Percentiles rank a stretch among this genome's conserved stretches.
These are phyloP conservation scores for Echinochloa phyllopogon DNA, from an alignment of 176 grass and related monocot genomes.

Conservation along the genomic window DNA sequence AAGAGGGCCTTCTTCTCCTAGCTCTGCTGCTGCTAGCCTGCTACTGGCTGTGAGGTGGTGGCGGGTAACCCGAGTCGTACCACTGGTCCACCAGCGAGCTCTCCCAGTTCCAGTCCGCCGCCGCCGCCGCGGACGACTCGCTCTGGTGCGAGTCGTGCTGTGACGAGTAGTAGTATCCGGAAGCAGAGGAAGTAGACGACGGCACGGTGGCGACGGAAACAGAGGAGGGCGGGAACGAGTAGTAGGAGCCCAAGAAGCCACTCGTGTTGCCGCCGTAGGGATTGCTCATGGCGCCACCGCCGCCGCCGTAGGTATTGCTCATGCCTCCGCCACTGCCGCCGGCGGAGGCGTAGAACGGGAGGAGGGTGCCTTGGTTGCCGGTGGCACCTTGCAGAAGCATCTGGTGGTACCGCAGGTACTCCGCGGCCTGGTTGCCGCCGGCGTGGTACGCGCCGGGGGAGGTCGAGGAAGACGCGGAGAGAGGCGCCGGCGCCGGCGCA, in stretches of 20 bases:
- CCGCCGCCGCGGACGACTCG: slow-evolving; percentile 19
- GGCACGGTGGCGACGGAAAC: slow-evolving; percentile 56
- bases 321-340: not conserved
- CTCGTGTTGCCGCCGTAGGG: slow-evolving; percentile 27
- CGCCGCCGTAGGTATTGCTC: not conserved
- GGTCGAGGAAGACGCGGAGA: slow-evolving; percentile 6
- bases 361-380: slow-evolving; percentile 42
- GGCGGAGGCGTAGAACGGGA: slow-evolving; percentile 43
- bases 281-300: not conserved
- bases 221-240: slow-evolving; percentile 54
- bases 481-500: not conserved
- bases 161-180: slow-evolving; percentile 46
- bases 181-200: slow-evolving; percentile 43
- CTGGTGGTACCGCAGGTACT: slow-evolving; percentile 58
- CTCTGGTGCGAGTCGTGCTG: slow-evolving; percentile 39
- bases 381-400: slow-evolving; percentile 44
- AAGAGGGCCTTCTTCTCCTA: not conserved
- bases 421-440: slow-evolving; percentile 12
- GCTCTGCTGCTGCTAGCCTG: not conserved
- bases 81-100: slow-evolving; percentile 35
- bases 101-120: slow-evolving; percentile 53
- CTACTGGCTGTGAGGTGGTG: slow-evolving; percentile 46
- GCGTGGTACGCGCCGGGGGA: slow-evolving; percentile 13
- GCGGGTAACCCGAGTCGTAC: slow-evolving; percentile 43
- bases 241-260: slow-evolving; percentile 49